Percentiles rank a stretch among this genome's conserved stretches.
These are phyloP conservation scores for Trichomonascaceae sp. DNA, from an alignment of 1,139 yeast species.

Conservation along the genomic window DNA sequence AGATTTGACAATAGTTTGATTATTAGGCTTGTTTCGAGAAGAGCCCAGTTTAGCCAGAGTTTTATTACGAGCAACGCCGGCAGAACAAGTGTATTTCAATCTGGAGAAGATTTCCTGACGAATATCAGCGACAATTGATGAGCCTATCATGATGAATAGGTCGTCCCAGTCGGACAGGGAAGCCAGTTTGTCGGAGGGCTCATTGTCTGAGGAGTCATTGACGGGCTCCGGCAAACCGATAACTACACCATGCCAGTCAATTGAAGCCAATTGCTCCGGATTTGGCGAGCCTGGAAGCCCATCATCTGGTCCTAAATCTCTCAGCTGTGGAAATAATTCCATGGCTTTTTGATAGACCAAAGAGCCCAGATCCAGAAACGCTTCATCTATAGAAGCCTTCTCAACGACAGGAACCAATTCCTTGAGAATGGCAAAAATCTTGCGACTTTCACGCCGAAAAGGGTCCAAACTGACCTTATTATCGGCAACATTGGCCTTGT, in stretches of 20 bases:
- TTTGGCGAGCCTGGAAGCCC: slow-evolving; percentile 21
- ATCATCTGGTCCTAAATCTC: slow-evolving; percentile 24
- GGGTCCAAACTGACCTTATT: slow-evolving; percentile 91
- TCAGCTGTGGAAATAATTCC: slow-evolving; percentile 35
- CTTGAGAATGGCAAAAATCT: slow-evolving; percentile 59
- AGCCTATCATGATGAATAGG: slow-evolving; percentile 58
- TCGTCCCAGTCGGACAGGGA: slow-evolving; percentile 75
- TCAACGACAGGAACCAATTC: slow-evolving; percentile 46
- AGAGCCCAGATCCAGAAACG: slow-evolving; percentile 75
- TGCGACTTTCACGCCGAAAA: slow-evolving; percentile 79
- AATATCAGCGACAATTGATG: slow-evolving; percentile 48
- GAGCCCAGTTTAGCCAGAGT: slow-evolving; percentile 85
- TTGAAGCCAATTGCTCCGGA: slow-evolving; percentile 18
- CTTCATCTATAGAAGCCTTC: slow-evolving; percentile 94
- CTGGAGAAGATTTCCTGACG: slow-evolving; percentile 47
- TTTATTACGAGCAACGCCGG: slow-evolving; percentile 76
- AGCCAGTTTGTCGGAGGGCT: not conserved
- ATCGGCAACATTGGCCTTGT: slow-evolving; percentile 39
- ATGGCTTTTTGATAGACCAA: slow-evolving; percentile 36
- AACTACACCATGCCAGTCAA: slow-evolving; percentile 29
- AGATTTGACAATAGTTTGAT: slow-evolving; percentile 68
- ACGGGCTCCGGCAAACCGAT: slow-evolving; percentile 15
- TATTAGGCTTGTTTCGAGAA: slow-evolving; percentile 76
- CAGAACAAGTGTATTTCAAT: slow-evolving; percentile 81
- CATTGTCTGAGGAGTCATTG: not conserved